Conservation (phyloP, 441 rosid species). For the Bruguiera hainesii region DNA sequence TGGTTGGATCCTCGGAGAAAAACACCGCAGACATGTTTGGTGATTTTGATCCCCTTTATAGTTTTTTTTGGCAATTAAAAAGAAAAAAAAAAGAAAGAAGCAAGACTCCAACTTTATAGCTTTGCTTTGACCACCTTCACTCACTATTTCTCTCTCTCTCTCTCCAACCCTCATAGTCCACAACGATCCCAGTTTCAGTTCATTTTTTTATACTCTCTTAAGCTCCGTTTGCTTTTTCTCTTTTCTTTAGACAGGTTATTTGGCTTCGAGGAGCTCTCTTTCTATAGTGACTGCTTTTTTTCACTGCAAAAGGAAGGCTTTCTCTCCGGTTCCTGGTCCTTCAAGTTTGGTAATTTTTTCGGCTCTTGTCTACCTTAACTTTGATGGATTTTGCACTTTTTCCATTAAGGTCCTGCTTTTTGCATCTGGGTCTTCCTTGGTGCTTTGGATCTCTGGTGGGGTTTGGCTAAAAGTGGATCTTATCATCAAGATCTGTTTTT, state of each 20-base stretch:
- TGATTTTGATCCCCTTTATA: slow-evolving; percentile 11
- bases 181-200: slow-evolving; percentile 20
- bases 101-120: slow-evolving; percentile 16
- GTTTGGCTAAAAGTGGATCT: slow-evolving; percentile 15
- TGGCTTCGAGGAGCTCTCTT: slow-evolving; percentile 12
- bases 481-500: slow-evolving; percentile 42
- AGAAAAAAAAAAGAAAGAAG: slow-evolving; percentile 2
- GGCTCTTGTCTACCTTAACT: background rate
- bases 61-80: background rate
- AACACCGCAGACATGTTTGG: background rate
- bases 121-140: slow-evolving; percentile 23
- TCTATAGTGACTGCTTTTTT: slow-evolving; percentile 8
- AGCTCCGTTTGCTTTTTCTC: slow-evolving; percentile 7
- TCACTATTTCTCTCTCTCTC: background rate
- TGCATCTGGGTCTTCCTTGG: slow-evolving; percentile 25
- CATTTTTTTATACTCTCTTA: slow-evolving; percentile 11
- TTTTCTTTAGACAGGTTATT: slow-evolving; percentile 14
- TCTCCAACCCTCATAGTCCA: slow-evolving; percentile 25
- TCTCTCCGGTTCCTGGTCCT: slow-evolving; percentile 14
- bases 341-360: slow-evolving; percentile 27
- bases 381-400: slow-evolving; percentile 17
- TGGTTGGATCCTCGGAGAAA: background rate
- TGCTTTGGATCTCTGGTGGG: slow-evolving; percentile 40
- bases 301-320: slow-evolving; percentile 17
- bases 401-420: slow-evolving; percentile 14